Conservation (phyloP, 345 rosid species). For the Durio zibethinus region DNA sequence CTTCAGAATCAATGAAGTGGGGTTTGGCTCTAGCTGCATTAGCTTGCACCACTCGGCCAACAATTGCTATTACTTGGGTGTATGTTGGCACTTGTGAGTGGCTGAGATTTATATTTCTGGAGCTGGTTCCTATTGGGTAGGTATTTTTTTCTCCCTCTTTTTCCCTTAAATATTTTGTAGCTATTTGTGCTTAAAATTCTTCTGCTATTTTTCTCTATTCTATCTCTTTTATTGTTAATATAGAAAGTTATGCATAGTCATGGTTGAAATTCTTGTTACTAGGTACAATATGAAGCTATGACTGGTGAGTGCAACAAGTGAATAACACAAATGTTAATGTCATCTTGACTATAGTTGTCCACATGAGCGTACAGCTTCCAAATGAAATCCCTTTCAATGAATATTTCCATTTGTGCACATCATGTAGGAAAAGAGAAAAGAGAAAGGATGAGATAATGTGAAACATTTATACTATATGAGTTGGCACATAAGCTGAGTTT, state of each 20-base stretch:
- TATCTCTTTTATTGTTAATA: neutral
- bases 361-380: neutral
- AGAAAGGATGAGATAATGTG: neutral
- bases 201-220: neutral
- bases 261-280: neutral
- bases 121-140: constrained; percentile 78
- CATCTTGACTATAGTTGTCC: neutral
- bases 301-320: neutral
- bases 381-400: neutral
- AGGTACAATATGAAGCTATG: neutral
- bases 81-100: constrained; percentile 69
- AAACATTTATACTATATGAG: neutral
- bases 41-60: constrained; percentile 89
- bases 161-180: neutral
- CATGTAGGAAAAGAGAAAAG: neutral
- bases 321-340: neutral
- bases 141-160: constrained; percentile 18
- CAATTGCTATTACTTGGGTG: constrained; percentile 83
- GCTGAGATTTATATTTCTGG: constrained; percentile 55
- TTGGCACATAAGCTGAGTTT: neutral
- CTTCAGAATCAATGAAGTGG: constrained; percentile 53
- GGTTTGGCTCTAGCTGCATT: constrained; percentile 73
- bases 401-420: neutral
- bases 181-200: neutral
- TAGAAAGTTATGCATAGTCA: neutral